These are phyloP conservation scores for Botrytis aclada DNA, from an alignment of 2,329 filamentous ascomycete species.

Conservation along the genomic window DNA sequence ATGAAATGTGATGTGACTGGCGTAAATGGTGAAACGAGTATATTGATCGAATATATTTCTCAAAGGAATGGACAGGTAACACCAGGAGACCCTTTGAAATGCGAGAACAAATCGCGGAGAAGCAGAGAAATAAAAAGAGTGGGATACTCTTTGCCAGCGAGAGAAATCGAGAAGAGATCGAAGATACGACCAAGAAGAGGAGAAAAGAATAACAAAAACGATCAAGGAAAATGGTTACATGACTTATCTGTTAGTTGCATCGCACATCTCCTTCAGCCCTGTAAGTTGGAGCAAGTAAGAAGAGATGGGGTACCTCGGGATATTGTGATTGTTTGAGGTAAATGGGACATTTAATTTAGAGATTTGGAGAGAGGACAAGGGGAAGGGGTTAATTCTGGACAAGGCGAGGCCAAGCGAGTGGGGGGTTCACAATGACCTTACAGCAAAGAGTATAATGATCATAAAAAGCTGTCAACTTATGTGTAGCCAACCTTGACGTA, in stretches of 20 bases:
- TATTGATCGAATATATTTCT: constrained; percentile 19
- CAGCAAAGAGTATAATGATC: neutral
- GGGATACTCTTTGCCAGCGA: neutral
- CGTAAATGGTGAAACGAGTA: constrained; percentile 27
- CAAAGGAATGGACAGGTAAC: constrained; percentile 37
- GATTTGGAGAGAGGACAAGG: constrained; percentile 7
- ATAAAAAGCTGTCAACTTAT: neutral
- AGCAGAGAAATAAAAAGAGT: constrained; percentile 10
- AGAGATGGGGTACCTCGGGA: constrained; percentile 5
- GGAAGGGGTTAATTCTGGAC: constrained; percentile 1
- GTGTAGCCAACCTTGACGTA: neutral
- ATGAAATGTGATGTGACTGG: constrained; percentile 22
- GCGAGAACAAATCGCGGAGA: constrained; percentile 19
- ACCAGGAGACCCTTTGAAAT: constrained; percentile 34
- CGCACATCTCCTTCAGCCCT: constrained; percentile 16
- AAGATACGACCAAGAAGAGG: constrained; percentile 24
- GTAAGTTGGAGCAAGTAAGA: constrained; percentile 18
- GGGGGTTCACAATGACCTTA: neutral
- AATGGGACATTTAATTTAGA: constrained; percentile 41
- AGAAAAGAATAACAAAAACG: constrained; percentile 29
- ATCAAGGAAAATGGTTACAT: constrained; percentile 8
- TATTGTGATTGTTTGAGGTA: constrained; percentile 48
- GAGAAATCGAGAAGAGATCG: constrained; percentile 21
- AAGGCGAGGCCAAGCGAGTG: constrained; percentile 4
- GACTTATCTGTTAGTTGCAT: constrained; percentile 17